phyloP scores from a whole-genome alignment of 148 eudicot species.

The Vaccinium corymbosum region DNA sequence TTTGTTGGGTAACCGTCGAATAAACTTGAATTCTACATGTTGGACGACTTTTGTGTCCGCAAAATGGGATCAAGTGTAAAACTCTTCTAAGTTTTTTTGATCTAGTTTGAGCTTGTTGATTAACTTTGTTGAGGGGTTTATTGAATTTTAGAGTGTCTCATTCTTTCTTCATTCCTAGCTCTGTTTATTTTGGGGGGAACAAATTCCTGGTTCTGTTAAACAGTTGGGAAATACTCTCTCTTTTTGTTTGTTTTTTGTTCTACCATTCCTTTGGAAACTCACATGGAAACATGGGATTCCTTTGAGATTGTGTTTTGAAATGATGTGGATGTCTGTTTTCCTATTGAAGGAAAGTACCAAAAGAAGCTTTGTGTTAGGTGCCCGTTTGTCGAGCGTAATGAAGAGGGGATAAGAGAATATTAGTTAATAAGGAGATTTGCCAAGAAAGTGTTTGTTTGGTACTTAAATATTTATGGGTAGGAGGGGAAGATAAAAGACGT shows the following conservation, averaged over 20 bases:
- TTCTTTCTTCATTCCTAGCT: neutral
- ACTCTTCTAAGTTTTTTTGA: neutral
- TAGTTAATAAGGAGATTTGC: too few species aligned
- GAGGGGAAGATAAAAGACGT: too few species aligned
- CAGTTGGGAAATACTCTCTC: neutral
- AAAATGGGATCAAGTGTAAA: neutral
- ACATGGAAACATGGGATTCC: neutral
- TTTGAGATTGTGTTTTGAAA: neutral
- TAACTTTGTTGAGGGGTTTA: neutral
- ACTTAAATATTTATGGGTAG: too few species aligned
- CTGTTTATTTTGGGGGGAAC: too few species aligned
- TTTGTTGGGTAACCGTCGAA: neutral
- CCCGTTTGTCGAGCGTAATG: too few species aligned
- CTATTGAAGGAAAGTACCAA: neutral
- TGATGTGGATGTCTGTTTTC: neutral
- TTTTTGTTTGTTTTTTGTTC: neutral
- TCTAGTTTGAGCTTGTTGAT: constrained; percentile 7
- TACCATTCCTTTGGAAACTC: neutral
- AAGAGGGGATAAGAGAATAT: too few species aligned
- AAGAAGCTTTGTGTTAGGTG: too few species aligned
- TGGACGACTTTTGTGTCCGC: neutral
- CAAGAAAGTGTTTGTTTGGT: too few species aligned
- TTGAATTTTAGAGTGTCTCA: neutral
- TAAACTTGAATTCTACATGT: constrained; percentile 4
- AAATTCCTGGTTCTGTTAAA: too few species aligned